Evolutionary conservation across 2,329 filamentous ascomycete species (phyloP).

Genomic region (Trichophyton verrucosum): DNA sequence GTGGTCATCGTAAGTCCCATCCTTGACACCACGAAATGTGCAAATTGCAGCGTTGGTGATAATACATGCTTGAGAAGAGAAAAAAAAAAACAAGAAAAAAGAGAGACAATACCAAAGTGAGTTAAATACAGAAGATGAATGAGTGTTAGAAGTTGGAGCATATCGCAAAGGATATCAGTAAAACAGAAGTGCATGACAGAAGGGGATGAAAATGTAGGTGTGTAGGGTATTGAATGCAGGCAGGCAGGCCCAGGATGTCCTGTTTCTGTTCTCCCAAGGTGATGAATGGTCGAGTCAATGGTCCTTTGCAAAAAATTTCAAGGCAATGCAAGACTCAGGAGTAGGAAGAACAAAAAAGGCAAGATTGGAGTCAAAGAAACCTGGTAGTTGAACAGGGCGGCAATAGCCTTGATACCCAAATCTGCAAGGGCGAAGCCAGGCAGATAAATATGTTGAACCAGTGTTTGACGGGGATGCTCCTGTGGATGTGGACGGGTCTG

Average conservation of each 20-base stretch:
- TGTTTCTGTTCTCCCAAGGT: neutral
- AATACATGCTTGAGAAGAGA: neutral
- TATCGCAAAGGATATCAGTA: neutral
- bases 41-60: neutral
- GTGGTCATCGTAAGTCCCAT: neutral
- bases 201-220: too few species aligned
- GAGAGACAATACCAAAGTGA: neutral
- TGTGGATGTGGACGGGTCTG: neutral
- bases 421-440: neutral
- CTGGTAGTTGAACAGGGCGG: neutral
- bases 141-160: constrained; percentile 1
- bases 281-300: neutral
- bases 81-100: neutral
- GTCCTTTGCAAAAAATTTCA: neutral
- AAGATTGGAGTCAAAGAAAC: neutral
- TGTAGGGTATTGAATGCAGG: neutral
- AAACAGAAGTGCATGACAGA: neutral
- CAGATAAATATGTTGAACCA: constrained; percentile 1
- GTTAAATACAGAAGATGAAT: constrained; percentile 4
- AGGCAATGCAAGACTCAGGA: neutral
- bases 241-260: neutral
- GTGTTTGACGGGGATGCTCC: neutral
- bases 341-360: neutral
- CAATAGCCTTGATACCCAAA: constrained; percentile 2
- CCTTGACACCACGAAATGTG: neutral